Conservation (phyloP, 1,139 yeast genomes). For the Nakaseomyces kungkrabaensis region DNA sequence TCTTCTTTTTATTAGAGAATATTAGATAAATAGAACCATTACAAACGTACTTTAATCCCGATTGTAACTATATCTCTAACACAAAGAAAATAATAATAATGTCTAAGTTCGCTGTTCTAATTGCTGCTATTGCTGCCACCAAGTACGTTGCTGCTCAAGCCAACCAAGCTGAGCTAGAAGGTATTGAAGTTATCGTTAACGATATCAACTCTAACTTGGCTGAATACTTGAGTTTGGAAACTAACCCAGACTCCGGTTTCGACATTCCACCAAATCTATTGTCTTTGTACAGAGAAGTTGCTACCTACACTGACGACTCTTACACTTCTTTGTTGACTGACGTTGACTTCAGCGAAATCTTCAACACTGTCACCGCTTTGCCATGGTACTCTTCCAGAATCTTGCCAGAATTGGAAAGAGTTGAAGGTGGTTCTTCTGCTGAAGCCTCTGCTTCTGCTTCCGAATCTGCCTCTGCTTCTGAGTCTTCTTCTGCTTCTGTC, state of each 20-base stretch:
- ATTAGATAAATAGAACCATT: too few species aligned
- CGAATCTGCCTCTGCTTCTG: constrained; percentile 6
- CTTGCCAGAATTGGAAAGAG: constrained; percentile 22
- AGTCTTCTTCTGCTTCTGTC: constrained; percentile 16
- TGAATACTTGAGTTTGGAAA: constrained; percentile 12
- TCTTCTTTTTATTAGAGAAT: too few species aligned
- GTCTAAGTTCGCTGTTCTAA: constrained; percentile 5
- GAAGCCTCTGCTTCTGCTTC: constrained; percentile 20
- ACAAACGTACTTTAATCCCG: too few species aligned
- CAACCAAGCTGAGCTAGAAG: constrained; percentile 10
- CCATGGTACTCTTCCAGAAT: constrained; percentile 38
- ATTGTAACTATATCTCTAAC: neutral
- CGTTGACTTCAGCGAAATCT: constrained; percentile 22
- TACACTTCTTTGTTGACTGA: constrained; percentile 32
- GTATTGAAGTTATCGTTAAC: constrained; percentile 11
- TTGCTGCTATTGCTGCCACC: constrained; percentile 9
- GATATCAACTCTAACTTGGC: constrained; percentile 12
- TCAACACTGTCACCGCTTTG: constrained; percentile 32
- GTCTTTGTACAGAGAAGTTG: constrained; percentile 27
- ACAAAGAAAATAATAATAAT: neutral
- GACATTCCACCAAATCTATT: constrained; percentile 28
- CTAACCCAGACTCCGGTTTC: constrained; percentile 9
- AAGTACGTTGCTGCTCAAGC: constrained; percentile 5
- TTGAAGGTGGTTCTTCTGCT: constrained; percentile 16
- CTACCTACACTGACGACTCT: constrained; percentile 36